phyloP scores from a whole-genome alignment of 2,329 filamentous ascomycete genomes.

The Epichloe typhina region DNA sequence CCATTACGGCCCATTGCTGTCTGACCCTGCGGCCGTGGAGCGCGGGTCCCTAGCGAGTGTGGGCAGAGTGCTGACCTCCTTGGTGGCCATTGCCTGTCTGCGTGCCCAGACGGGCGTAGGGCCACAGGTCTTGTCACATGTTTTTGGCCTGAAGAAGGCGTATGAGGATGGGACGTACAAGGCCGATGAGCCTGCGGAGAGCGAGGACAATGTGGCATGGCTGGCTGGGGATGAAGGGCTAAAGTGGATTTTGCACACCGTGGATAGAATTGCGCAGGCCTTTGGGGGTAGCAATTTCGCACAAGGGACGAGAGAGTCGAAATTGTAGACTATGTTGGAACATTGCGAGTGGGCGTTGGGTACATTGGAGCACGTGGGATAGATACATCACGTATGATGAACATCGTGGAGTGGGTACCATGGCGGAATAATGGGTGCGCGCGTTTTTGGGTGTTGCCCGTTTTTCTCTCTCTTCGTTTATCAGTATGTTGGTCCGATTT shows the following conservation, averaged over 20 bases:
- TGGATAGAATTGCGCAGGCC: conserved; percentile 31
- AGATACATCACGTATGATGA: not conserved
- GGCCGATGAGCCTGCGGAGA: conserved; percentile 19
- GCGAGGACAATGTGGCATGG: conserved; percentile 24
- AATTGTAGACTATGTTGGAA: conserved; percentile 5
- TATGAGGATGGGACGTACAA: conserved; percentile 50
- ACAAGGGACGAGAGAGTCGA: not conserved
- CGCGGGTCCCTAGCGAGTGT: conserved; percentile 33
- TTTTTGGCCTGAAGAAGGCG: conserved; percentile 69
- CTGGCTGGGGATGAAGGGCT: conserved; percentile 32
- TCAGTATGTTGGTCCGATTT: no score
- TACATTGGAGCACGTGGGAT: not conserved
- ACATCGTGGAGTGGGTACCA: no score
- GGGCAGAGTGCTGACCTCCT: conserved; percentile 57
- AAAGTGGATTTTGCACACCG: conserved; percentile 31
- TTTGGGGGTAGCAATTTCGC: conserved; percentile 33
- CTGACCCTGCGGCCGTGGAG: conserved; percentile 43
- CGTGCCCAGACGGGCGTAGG: conserved; percentile 70
- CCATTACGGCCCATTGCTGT: conserved; percentile 62
- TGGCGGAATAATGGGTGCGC: no score
- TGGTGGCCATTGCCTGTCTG: conserved; percentile 63
- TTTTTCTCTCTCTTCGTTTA: no score
- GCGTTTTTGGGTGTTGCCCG: no score
- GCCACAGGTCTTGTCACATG: conserved; percentile 68
- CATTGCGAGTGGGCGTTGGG: not conserved